Base-by-base conservation (phyloP, 2,329 filamentous ascomycete species). In the Zasmidium cellare region DNA sequence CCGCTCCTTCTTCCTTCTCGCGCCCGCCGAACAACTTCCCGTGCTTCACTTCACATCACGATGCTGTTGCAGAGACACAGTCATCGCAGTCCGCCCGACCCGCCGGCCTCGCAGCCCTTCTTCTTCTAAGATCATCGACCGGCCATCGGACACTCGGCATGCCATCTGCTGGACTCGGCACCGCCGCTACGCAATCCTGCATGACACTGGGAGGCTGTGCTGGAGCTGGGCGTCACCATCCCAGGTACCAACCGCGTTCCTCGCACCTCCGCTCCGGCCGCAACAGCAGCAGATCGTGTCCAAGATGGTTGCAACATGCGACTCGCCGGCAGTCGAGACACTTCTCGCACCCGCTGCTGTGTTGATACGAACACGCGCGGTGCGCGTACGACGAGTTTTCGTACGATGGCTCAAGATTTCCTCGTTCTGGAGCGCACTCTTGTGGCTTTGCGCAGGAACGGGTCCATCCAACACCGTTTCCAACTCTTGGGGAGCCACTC, bases 371-470 rank as follows among this genome's bases (percentile, higher is more conserved):
- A 41, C 7, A 41, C 35, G 35, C 35, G 35, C 20, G 3, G 24
- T 48, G 18, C 24, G 22, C 18, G 6, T 23, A 23, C 24, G 20
- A 22, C 12, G 5, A 11, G 28, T 31, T 31, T 14, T 7, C 28
- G 14, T 14, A 28, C 25, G 11, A 28, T 6, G 25, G 25, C 25
- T 28, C 6, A 11, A 28, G 6, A 28, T 28, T 11, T 28, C 7
- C 7, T n/a, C 35, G 28, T 5, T 41, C n/a, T 41, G 35, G 16
- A 18, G 12, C 12, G 7, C n/a, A n/a, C 16, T 14, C 6, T 19
- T 41, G 58, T 61, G 61, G 58, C 58, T 61, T 56, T 51, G 61
- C 53, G 51, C 46, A 59, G 51, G 58, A 52, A 56, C 45, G 31
- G 47, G 46, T 24, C 51, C 28, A 48, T 55, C 38, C 44, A 35